Evolutionary conservation across 2,329 filamentous ascomycete species (phyloP).

Genomic region (Zasmidium citrigriseum): DNA sequence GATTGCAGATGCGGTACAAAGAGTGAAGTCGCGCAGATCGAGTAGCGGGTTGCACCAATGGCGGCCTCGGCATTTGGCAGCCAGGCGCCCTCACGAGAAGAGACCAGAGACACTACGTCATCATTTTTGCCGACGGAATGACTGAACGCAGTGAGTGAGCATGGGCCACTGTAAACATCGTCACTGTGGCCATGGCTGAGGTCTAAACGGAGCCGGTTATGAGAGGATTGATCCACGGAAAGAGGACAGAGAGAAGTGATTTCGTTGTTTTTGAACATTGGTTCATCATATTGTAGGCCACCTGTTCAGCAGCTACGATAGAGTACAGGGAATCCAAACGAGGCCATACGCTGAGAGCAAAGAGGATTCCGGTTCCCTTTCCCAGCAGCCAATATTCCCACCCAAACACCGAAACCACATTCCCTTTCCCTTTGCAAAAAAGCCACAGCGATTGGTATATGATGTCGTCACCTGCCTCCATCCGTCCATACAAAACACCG

Average conservation of each 20-base stretch:
- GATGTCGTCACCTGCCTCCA: conserved; percentile 2
- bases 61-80: conserved; percentile 1
- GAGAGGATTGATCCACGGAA: no score
- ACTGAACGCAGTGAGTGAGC: neutral
- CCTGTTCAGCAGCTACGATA: neutral
- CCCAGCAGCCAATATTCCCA: neutral
- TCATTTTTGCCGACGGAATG: neutral
- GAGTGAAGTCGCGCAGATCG: neutral
- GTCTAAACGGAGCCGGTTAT: no score
- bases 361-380: conserved; percentile 3
- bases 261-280: no score
- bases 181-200: no score
- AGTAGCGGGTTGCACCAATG: neutral
- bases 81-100: neutral
- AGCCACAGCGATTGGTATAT: conserved; percentile 8
- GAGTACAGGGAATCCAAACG: conserved; percentile 8
- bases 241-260: neutral
- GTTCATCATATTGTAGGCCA: neutral
- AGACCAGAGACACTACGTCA: neutral
- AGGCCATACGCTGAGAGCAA: conserved; percentile 6
- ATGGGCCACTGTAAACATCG: neutral
- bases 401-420: conserved; percentile 3
- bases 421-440: neutral
- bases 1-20: neutral
- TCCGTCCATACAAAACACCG: conserved; percentile 2